Evolutionary conservation across 129 eudicot genomes (phyloP).

Genomic region (Flaveria linearis): DNA sequence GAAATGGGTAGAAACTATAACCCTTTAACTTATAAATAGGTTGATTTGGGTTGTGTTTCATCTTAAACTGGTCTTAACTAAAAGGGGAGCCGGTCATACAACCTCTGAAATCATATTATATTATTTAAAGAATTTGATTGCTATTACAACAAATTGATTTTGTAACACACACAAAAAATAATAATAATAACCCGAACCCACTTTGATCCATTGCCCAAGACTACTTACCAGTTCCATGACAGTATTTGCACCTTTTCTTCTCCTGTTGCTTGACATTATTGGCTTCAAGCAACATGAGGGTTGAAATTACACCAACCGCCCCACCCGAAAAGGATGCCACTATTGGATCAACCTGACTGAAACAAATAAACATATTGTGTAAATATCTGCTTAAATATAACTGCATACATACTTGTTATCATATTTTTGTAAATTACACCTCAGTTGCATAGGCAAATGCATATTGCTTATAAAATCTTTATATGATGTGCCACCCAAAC

Average conservation of each 20-base stretch:
- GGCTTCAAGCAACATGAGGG: conserved; percentile 85
- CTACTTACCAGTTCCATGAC: conserved; percentile 88
- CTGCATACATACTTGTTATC: background rate
- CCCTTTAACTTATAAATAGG: background rate
- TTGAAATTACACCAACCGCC: conserved; percentile 95
- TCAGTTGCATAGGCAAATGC: conserved; percentile 93
- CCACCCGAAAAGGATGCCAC: conserved; percentile 99
- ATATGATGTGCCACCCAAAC: conserved; percentile 93
- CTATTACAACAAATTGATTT: background rate
- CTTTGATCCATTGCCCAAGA: background rate
- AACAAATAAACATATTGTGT: conserved; percentile 18
- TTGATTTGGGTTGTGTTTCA: background rate
- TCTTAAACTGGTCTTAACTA: background rate
- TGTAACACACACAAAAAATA: background rate
- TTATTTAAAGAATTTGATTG: background rate
- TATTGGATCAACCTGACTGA: conserved; percentile 96
- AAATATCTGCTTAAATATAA: background rate
- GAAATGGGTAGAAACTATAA: background rate
- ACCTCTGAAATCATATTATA: background rate
- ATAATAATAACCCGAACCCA: background rate
- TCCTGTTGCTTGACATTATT: conserved; percentile 92
- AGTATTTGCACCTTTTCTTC: conserved; percentile 94
- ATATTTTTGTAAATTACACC: conserved; percentile 38
- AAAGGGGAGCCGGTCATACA: background rate
- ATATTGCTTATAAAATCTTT: conserved; percentile 75